Evolutionary conservation across 441 rosid genomes (phyloP).

Genomic region (Cnidoscolus chayamansa): DNA sequence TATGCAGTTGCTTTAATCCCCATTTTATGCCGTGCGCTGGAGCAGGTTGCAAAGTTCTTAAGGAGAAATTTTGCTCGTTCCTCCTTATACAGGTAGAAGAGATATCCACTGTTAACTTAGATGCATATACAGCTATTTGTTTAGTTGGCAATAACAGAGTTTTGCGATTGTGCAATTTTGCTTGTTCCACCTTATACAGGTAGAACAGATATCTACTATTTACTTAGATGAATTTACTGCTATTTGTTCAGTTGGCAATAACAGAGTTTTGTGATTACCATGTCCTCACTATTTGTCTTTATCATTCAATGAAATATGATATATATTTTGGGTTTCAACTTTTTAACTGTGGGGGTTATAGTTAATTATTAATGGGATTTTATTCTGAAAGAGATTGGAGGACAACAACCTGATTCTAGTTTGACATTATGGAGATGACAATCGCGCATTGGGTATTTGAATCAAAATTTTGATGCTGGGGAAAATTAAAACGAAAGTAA

Average conservation of each 20-base stretch:
- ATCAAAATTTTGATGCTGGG: not conserved
- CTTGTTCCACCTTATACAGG: slow-evolving; percentile 56
- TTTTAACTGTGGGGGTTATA: not conserved
- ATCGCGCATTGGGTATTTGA: not conserved
- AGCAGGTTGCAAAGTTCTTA: slow-evolving; percentile 78
- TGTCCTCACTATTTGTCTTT: not conserved
- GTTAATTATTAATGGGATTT: not conserved
- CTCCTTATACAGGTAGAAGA: slow-evolving; percentile 67
- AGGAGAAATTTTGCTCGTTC: slow-evolving; percentile 78
- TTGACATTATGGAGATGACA: not conserved
- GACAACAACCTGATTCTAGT: not conserved
- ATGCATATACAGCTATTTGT: not conserved
- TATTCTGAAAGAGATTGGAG: not conserved
- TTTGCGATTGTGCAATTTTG: not conserved
- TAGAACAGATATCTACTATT: slow-evolving; percentile 21
- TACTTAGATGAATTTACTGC: slow-evolving; percentile 4
- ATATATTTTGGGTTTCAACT: not conserved
- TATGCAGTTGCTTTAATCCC: slow-evolving; percentile 88
- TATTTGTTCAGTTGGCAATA: not conserved
- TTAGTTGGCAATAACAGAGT: not conserved
- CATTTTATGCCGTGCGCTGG: slow-evolving; percentile 72
- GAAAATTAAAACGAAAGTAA: not conserved
- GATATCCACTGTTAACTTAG: slow-evolving; percentile 4
- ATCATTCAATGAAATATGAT: not conserved
- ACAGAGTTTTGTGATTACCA: not conserved